Percentiles rank a stretch among this genome's conserved stretches.
phyloP scores from a whole-genome alignment of 208 protist genomes.

The Leishmania mexicana region DNA sequence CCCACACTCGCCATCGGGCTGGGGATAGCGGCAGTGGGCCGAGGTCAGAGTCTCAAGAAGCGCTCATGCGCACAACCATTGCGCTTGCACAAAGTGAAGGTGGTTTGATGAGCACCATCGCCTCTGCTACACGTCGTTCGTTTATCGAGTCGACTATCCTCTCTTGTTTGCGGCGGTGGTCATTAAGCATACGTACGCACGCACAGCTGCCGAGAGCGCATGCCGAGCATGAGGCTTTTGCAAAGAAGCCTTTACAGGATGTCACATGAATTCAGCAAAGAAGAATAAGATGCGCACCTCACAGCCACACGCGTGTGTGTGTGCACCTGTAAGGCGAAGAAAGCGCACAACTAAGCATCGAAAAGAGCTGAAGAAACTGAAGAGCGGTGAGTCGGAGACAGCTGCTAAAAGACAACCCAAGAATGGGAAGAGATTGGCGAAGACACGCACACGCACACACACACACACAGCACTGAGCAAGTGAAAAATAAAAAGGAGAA shows the following conservation, averaged over 20 bases:
- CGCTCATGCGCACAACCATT: neutral
- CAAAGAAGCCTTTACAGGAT: neutral
- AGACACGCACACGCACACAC: neutral
- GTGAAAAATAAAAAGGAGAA: neutral
- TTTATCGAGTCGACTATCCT: neutral
- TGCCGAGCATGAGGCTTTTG: neutral
- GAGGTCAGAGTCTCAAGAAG: neutral
- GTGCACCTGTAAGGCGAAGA: neutral
- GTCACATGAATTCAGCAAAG: neutral
- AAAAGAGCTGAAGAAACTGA: neutral
- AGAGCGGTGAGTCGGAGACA: neutral
- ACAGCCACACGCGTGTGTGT: neutral
- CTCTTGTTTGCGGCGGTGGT: neutral
- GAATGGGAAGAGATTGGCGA: neutral
- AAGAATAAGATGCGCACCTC: neutral
- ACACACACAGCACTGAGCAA: neutral
- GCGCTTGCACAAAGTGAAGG: neutral
- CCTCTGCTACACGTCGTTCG: neutral
- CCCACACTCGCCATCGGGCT: neutral
- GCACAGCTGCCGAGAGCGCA: neutral
- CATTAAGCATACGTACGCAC: neutral
- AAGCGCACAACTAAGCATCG: neutral
- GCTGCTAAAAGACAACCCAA: neutral
- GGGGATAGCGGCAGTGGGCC: neutral
- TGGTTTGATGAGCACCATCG: neutral